Base-by-base conservation (phyloP, 2,329 filamentous ascomycete genomes). In the Diaporthe humulicola region DNA sequence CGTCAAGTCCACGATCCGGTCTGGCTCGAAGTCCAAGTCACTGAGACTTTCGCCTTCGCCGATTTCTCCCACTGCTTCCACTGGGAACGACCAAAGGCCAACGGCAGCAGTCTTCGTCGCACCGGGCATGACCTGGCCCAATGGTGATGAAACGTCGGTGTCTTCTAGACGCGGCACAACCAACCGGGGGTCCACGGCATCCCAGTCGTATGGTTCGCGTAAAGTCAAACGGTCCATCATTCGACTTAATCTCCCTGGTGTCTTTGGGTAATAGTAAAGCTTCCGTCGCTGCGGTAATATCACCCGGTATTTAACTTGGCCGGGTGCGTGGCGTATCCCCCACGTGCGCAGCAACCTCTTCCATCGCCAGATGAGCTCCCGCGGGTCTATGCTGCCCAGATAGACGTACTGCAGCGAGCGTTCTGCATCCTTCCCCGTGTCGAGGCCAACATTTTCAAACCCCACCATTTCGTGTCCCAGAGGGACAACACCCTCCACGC, bases 71-170 rank as follows among this genome's bases (percentile, higher is more conserved):
- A 70, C 28, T 2, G 72, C 67, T 12, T 76, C 67, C 2, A 64
- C 28, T 2, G 74, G 74, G 17, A 76, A 74, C 17, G 74, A 64
- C 74, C 74, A 76, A 12, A 72, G 69, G 28, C 74, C 74, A 42
- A 54, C 45, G 12, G 54, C 40, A 19, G 40, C 30, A 22, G 45
- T 28, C 36, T 52, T 25, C 17, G 2, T 17, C 36, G 7, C 4
- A 19, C 5, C 4, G 17, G 25, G 6, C 19, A 14, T 14, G 6
- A 17, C 40, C 15, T 66, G 45, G 10, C 22, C 54, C 15, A 28
- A 15, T 12, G 28, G 14, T 17, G 30, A 19, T 36, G 19, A 15
- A 22, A 38, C 19, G 15, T 28, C 22, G 8, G 52, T 25, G 58
- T 61, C 58, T 5, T 10, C 50, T 36, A 19, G 28, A 10, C 12